These are phyloP conservation scores for Colletotrichum sidae DNA, from an alignment of 2,329 filamentous ascomycete genomes.

Conservation along the genomic window DNA sequence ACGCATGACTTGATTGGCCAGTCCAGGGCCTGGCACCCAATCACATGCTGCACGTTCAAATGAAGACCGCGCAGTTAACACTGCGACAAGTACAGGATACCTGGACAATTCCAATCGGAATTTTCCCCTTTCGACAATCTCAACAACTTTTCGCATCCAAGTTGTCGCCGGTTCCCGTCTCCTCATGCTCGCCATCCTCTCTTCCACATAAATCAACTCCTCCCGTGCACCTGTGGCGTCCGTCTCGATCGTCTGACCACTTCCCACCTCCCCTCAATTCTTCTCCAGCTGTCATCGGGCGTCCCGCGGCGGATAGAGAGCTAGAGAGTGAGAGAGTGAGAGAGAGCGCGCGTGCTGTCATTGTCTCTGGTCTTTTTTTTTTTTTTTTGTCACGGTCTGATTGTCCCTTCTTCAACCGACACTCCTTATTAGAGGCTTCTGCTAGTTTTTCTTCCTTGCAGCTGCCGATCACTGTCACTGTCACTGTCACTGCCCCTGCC, in stretches of 20 bases:
- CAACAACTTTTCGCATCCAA: constrained; percentile 39
- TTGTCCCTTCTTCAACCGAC: constrained; percentile 50
- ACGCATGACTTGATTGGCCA: constrained; percentile 24
- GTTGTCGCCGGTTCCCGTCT: constrained; percentile 20
- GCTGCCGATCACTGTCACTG: constrained; percentile 21
- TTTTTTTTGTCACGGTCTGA: constrained; percentile 42
- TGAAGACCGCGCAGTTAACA: constrained; percentile 29
- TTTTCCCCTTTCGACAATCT: constrained; percentile 41
- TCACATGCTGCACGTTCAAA: constrained; percentile 38
- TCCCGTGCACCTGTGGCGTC: constrained; percentile 31
- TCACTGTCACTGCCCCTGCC: constrained; percentile 15
- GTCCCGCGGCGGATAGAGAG: constrained; percentile 32
- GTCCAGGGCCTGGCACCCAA: constrained; percentile 24
- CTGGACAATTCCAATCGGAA: constrained; percentile 35
- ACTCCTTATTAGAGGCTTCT: constrained; percentile 50
- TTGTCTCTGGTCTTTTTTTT: constrained; percentile 42
- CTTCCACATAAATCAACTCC: constrained; percentile 36
- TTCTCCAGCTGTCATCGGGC: constrained; percentile 20
- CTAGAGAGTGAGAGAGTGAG: constrained; percentile 20
- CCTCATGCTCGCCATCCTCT: constrained; percentile 10
- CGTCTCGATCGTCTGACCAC: constrained; percentile 32
- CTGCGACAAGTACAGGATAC: constrained; percentile 35
- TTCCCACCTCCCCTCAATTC: constrained; percentile 23
- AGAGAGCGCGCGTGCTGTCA: constrained; percentile 40
- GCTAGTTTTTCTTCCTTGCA: constrained; percentile 31